Conservation (phyloP, 2,329 filamentous ascomycete genomes). For the Geosmithia putterillii region DNA sequence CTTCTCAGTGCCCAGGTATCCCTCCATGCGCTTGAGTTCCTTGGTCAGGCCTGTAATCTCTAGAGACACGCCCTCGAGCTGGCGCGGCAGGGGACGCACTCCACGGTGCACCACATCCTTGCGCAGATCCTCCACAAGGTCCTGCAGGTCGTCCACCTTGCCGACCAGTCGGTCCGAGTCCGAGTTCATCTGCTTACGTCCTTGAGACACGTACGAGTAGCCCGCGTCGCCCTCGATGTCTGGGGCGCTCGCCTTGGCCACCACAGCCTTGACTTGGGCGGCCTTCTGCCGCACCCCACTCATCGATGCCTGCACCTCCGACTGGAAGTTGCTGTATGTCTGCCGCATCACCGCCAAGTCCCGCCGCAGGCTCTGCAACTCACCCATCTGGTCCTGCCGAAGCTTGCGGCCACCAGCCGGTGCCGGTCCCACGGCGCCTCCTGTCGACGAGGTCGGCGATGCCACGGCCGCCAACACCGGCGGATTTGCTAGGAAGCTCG, state of each 20-base stretch:
- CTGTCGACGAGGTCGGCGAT: constrained; percentile 19
- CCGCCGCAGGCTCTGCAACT: constrained; percentile 71
- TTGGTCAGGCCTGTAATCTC: constrained; percentile 72
- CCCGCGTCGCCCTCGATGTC: constrained; percentile 67
- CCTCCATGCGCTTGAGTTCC: constrained; percentile 88
- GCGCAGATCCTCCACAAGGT: constrained; percentile 88
- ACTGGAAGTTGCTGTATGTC: constrained; percentile 83
- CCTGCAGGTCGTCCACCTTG: constrained; percentile 93
- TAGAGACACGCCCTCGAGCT: constrained; percentile 80
- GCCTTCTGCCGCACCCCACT: constrained; percentile 71
- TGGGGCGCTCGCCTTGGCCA: constrained; percentile 58
- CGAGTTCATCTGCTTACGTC: constrained; percentile 74
- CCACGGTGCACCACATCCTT: constrained; percentile 93
- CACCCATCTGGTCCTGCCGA: constrained; percentile 53
- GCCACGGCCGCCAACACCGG: constrained; percentile 18
- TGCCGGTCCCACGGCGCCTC: constrained; percentile 18
- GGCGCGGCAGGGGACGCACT: constrained; percentile 78
- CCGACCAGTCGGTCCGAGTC: constrained; percentile 87
- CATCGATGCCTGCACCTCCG: constrained; percentile 84
- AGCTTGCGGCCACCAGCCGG: constrained; percentile 27
- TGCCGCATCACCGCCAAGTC: constrained; percentile 88
- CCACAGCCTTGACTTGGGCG: constrained; percentile 62
- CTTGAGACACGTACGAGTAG: constrained; percentile 70
- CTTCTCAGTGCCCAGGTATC: constrained; percentile 83
- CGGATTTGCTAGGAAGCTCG: constrained; percentile 39